A percentile compares a stretch with the other conserved stretches of the same genome.
Conservation (phyloP, 345 rosid genomes). For the Citropsis articulata region DNA sequence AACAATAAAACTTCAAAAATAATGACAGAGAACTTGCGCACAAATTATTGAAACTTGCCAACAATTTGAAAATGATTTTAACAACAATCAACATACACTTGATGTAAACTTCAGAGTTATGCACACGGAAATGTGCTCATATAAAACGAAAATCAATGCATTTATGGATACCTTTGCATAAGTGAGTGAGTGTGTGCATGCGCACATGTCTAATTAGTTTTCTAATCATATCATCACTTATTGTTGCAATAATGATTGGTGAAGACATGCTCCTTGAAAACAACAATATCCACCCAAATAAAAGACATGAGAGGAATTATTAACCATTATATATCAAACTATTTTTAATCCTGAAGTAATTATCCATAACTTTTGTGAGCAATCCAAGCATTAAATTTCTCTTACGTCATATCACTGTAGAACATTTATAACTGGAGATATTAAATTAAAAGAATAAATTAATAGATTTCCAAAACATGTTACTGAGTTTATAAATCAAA, state of each 20-base stretch:
- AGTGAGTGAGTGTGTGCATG: neutral
- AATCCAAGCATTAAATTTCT: neutral
- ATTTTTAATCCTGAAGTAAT: neutral
- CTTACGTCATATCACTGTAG: neutral
- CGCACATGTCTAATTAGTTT: neutral
- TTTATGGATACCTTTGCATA: neutral
- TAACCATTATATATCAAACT: neutral
- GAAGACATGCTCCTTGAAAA: neutral
- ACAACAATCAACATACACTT: neutral
- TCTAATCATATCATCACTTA: conserved; percentile 2
- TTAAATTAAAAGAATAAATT: neutral
- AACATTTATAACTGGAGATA: neutral
- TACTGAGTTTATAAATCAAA: neutral
- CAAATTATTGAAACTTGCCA: neutral
- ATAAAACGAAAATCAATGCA: neutral
- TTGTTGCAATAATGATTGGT: neutral
- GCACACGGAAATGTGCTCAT: neutral
- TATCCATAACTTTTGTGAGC: neutral
- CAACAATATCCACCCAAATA: neutral
- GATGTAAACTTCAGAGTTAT: neutral
- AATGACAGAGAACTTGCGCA: neutral
- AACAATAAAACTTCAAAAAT: conserved; percentile 11
- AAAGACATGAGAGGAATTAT: neutral
- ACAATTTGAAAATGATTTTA: neutral
- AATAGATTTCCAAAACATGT: neutral